Evolutionary conservation across 2,329 filamentous ascomycete genomes (phyloP), one percentile per base, ranked within the genome.

Genomic region (Nothomitra cinnamomea): DNA sequence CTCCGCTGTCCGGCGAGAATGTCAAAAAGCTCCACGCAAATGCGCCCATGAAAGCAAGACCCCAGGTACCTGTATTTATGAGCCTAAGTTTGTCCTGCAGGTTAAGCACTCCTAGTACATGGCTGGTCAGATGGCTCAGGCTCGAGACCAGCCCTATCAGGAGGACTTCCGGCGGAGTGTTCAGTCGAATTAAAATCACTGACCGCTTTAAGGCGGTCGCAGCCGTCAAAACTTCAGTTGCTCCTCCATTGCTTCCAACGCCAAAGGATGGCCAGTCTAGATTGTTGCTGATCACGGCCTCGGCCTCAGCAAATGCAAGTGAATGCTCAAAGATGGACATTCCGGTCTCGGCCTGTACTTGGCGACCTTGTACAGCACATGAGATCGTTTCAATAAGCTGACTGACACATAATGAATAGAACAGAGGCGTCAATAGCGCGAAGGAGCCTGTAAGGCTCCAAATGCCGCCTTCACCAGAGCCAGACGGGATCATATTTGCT

Each of bases 301-400:
- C 92, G 7, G 90, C 90, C 67, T 98, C 92, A 10, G 90, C 87
- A 69, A 96, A 98, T 1, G 90, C 90, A 7, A 98, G 73, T 0
- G 89, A 95, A 63, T 95, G 89, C 65, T 98, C 92, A 61, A 96
- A 95, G 1, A 95, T 77, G 0, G 89, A 95, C 86, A 96, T 95
- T 17, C 88, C 89, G 1, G 87, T 94, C 68, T 96, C 92, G 0
- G 86, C 83, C 57, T 85, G 79, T 0, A 87, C 78, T 1, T 80
- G 77, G 1, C 85, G 80, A 32, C 90, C 90, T 65, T 95, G 87
- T 5, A 96, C 76, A 8, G 90, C 87, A 65, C 87, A 94, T 2
- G 84, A 83, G 8, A 96, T 70, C 0, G 87, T 92, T 67, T 96
- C 92, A 19, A 95, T 70, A 60, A 96, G 90, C 63, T 95, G 87